Base-by-base conservation (phyloP, 768 basidiomycete species). In the Antrodiella citrinella region DNA sequence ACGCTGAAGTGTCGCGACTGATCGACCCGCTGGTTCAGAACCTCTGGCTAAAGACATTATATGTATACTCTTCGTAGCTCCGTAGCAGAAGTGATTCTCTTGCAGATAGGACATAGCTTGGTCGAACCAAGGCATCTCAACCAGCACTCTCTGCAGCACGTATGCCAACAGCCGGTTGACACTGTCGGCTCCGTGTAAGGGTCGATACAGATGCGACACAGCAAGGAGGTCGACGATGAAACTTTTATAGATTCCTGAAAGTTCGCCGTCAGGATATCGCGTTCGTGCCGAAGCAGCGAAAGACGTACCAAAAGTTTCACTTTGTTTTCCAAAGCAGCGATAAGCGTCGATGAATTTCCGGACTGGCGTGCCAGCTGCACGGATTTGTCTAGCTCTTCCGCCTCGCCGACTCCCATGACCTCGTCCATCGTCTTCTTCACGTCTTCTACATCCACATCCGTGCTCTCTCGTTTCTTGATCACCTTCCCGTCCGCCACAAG, bases 81-180 rank as follows among this genome's bases (percentile, higher is more conserved):
- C n/a, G 73, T 69, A 5, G 86, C 86, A 2, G 74, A 72, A 22
- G 88, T 91, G 49, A 91, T 91, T 45, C 89, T 78, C 65, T 91
- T 89, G 72, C 88, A 91, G 56, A 91, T 90, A 0, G 88, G 88
- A 62, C 88, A 91, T 13, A 91, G 73, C 60, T 82, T 87, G 4
- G 86, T 90, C 10, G 86, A 79, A 19, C 84, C 85, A 40, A 91
- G 72, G 63, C 89, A 90, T n/a, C 81, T 80, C 26, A 91, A 65
- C 88, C 88, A 91, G 64, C 88, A 91, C 58, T 80, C 80, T 41
- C 80, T 72, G 61, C 88, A 91, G 56, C 84, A 90, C 0, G 86
- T 86, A 60, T 91, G 88, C 89, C 89, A 91, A 63, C 88, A 91
- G 4, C 87, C 87, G 0, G 86, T 88, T 12, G 86, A 88, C 7